Evolutionary conservation across 352 stramenopile species (phyloP).

Genomic region (Globisporangium barbulae): DNA sequence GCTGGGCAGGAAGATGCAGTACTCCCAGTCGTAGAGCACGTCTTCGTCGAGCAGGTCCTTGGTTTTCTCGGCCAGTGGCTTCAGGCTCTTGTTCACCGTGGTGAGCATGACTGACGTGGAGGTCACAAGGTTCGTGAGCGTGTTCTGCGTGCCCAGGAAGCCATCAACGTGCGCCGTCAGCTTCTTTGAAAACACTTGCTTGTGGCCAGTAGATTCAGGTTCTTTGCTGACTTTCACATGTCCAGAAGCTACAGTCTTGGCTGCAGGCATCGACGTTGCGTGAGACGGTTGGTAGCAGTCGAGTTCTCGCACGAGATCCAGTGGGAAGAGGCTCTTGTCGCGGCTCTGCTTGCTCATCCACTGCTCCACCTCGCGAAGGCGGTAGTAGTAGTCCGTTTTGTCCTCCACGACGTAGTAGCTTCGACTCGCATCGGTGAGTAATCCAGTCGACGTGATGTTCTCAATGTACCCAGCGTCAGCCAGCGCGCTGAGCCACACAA

Average conservation of each 20-base stretch:
- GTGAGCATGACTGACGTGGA: slow-evolving; percentile 33
- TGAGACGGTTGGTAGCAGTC: slow-evolving; percentile 36
- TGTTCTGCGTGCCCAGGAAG: slow-evolving; percentile 46
- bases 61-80: slow-evolving; percentile 36
- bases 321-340: slow-evolving; percentile 47
- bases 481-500: slow-evolving; percentile 59
- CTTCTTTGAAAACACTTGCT: slow-evolving; percentile 52
- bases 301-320: slow-evolving; percentile 64
- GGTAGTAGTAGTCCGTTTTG: slow-evolving; percentile 43
- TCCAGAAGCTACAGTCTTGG: background rate
- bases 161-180: slow-evolving; percentile 53
- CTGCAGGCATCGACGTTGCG: background rate
- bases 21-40: slow-evolving; percentile 69
- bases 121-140: slow-evolving; percentile 38
- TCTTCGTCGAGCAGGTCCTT: slow-evolving; percentile 35
- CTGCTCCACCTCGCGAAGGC: slow-evolving; percentile 49
- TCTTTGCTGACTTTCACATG: background rate
- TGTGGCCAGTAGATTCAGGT: slow-evolving; percentile 1
- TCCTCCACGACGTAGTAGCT: slow-evolving; percentile 46
- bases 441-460: slow-evolving; percentile 27
- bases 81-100: slow-evolving; percentile 23
- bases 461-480: slow-evolving; percentile 61
- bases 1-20: slow-evolving; percentile 53
- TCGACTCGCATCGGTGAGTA: slow-evolving; percentile 26
- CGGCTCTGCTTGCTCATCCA: slow-evolving; percentile 33